Conservation (phyloP, 345 rosid genomes). For the Citrus maxima region DNA sequence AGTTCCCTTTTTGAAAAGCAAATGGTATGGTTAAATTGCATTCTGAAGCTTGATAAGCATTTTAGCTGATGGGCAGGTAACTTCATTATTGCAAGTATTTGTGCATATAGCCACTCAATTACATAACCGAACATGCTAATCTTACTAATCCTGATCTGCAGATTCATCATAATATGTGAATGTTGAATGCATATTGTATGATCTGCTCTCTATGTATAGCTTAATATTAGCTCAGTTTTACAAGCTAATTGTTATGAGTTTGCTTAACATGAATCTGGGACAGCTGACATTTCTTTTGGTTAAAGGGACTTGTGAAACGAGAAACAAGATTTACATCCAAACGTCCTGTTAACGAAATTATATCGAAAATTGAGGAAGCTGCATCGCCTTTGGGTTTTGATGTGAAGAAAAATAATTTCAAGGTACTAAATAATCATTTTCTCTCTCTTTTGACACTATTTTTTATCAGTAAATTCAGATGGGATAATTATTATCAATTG, state of each 20-base stretch:
- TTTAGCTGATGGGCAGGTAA: not conserved
- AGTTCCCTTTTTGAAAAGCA: slow-evolving; percentile 90
- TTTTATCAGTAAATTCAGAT: not conserved
- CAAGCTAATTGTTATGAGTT: not conserved
- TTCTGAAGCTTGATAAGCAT: not conserved
- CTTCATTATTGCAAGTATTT: not conserved
- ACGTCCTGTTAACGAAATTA: slow-evolving; percentile 78
- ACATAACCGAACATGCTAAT: not conserved
- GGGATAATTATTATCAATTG: not conserved
- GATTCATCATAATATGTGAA: not conserved
- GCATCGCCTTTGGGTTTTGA: slow-evolving; percentile 92
- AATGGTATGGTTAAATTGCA: slow-evolving; percentile 50
- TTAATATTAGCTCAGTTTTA: slow-evolving; percentile 1
- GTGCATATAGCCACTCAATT: not conserved
- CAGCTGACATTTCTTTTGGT: slow-evolving; percentile 16
- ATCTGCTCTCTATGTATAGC: not conserved
- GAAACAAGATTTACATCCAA: slow-evolving; percentile 94
- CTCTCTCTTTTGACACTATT: not conserved
- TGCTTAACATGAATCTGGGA: slow-evolving; percentile 5
- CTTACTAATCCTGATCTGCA: not conserved
- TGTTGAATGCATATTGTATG: not conserved
- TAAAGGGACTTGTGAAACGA: slow-evolving; percentile 86
- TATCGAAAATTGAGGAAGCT: slow-evolving; percentile 82
- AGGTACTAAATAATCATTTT: slow-evolving; percentile 43
- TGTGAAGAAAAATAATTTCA: slow-evolving; percentile 85